Evolutionary conservation across 2,329 filamentous ascomycete species (phyloP), one percentile per base, ranked within the genome.

Genomic region (Berkeleyomyces basicola): DNA sequence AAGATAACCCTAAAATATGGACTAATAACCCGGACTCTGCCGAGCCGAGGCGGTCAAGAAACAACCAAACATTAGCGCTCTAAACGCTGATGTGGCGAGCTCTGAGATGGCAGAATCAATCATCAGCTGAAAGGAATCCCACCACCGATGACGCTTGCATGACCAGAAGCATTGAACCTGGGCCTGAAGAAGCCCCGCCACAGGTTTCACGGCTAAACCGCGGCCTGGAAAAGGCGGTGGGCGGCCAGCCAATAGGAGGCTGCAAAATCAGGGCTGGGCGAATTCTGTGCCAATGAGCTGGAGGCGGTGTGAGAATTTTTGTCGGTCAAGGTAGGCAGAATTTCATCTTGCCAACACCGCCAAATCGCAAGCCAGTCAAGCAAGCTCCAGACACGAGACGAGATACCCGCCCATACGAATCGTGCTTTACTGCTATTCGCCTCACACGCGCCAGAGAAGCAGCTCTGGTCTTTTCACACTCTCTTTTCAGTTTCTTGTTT

Each of bases 251-350:
- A 65, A 65, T 65, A 14, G 57, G 1, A 36, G 14, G 31, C 33
- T n/a, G 36, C 33, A 31, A 33, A 61, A 4, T 14, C 9, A 42
- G 46, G 40, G 4, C 33, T 40, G 44, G 51, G 49, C 51, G 63
- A 61, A 58, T 55, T 49, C 36, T 36, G 14, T 6, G 16, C 37
- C 43, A 14, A 39, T 43, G 4, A 64, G 44, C 58, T 44, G 68
- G 67, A 71, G 71, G 72, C 72, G 72, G 72, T 73, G 71, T 72
- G 68, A 73, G 69, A 73, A 72, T 72, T 73, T 74, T 73, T 72
- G 66, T 73, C 72, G 72, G 72, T 74, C 70, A 74, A 67, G 61
- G 67, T 67, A 69, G 72, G 72, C 72, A 74, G 72, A 74, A 74
- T 74, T 57, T 67, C 61, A 63, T 66, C 63, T 64, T 39, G 49